Evolutionary conservation across 2,329 filamentous ascomycete species (phyloP).

Genomic region (Trichoderma atrobrunneum): DNA sequence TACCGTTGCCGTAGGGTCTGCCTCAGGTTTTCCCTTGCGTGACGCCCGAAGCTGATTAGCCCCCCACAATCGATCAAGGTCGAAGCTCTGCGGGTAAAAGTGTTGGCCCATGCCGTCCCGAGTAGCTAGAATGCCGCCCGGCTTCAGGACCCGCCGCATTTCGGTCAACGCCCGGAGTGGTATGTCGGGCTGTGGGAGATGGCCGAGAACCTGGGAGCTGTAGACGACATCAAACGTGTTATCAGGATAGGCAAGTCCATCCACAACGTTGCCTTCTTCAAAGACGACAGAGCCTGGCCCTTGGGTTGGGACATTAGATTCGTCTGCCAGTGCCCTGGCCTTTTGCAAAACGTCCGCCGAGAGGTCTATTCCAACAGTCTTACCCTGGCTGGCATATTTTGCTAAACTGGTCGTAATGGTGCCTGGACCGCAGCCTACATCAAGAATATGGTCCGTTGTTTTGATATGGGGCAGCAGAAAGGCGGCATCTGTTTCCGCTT

Average conservation of each 20-base stretch:
- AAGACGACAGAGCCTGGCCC: slow-evolving; percentile 1
- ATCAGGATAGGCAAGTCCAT: slow-evolving; percentile 9
- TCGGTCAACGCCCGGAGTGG: slow-evolving; percentile 1
- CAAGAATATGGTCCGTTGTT: not conserved
- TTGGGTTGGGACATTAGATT: not conserved
- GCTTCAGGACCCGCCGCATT: slow-evolving; percentile 12
- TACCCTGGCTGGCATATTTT: not conserved
- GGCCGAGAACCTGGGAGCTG: slow-evolving; percentile 3
- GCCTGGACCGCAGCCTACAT: slow-evolving; percentile 11
- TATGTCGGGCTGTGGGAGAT: not conserved
- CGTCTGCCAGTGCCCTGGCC: not conserved
- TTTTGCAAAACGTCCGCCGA: not conserved
- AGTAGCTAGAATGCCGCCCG: slow-evolving; percentile 10
- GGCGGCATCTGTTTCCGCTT: not conserved
- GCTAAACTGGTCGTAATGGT: not conserved
- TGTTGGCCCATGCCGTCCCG: slow-evolving; percentile 5
- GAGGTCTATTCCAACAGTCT: not conserved
- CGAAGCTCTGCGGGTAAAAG: slow-evolving; percentile 6
- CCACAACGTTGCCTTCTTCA: slow-evolving; percentile 1
- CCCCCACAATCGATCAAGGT: slow-evolving; percentile 5
- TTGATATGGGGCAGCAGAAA: not conserved
- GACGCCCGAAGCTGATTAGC: slow-evolving; percentile 3
- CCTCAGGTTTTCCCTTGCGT: not conserved
- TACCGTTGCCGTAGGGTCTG: not conserved
- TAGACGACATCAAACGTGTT: slow-evolving; percentile 6